Base-by-base conservation (phyloP, 345 rosid species). In the Lepidium didymum region DNA sequence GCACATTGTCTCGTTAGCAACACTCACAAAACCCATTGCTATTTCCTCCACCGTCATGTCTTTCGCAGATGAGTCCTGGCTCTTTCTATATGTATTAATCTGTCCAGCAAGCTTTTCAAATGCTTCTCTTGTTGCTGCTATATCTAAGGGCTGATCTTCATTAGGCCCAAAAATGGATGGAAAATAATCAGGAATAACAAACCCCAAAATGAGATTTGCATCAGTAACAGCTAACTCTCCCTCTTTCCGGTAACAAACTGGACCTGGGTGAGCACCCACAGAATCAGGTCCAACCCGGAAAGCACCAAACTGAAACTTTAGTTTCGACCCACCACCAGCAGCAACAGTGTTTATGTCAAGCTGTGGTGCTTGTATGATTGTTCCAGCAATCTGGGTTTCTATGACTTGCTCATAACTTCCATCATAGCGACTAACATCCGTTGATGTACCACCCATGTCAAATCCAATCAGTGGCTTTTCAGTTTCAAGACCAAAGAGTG, bases 371-470 rank as follows among this genome's bases (percentile, higher is more conserved):
- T 94, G 99, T 74, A 94, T 88, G 60, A 91, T 85, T 33, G 97
- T 77, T 74, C 99, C 99, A 23, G 97, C 91, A 78, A 94, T 90
- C 86, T 94, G 91, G 16, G 99, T 91, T 77, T 90, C 99, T n/a
- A 94, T 63, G n/a, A 91, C 97, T 73, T 91, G 97, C 79, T 94
- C 97, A 41, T 88, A 94, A 64, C 87, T 88, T 44, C 97, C 99
- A 73, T 92, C 99, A 81, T 87, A 94, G 6, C 99, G 95, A 58
- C 99, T 91, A 36, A 94, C 97, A 73, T 94, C 99, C 0, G 99
- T 88, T 4, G 99, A 94, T 4, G 99, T 94, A 58, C 99, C 99
- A 44, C 97, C 99, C 99, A 94, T 94, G 76, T 91, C 99, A 49
- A 94, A 94, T 29, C 99, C 99, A 76, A 94, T 94, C 43, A 91